Percentiles rank a stretch among this genome's conserved stretches.
Conservation (phyloP, 345 rosid genomes). For the Geranium brycei region DNA sequence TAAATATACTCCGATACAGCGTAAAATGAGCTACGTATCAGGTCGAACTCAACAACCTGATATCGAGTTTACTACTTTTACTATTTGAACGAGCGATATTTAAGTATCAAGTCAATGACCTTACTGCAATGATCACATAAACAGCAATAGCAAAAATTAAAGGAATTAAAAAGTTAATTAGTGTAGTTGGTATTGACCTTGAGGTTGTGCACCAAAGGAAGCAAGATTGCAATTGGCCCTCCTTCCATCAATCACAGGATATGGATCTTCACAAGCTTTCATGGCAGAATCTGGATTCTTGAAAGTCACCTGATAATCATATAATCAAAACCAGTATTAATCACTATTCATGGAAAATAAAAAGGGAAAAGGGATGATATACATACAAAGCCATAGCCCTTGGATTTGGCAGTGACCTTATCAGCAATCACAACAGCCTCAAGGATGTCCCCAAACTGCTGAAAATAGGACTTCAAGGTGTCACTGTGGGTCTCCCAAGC, state of each 20-base stretch:
- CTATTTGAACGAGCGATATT: no score
- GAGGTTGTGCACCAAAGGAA: constrained; percentile 12
- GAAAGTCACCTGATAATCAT: constrained; percentile 16
- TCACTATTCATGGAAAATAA: neutral
- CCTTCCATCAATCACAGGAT: constrained; percentile 30
- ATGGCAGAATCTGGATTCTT: constrained; percentile 21
- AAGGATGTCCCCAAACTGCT: constrained; percentile 30
- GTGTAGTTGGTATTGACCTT: no score
- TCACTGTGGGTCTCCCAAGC: constrained; percentile 34
- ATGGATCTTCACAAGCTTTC: constrained; percentile 31
- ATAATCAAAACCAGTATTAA: constrained; percentile 1
- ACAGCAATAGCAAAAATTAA: no score
- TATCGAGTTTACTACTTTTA: no score
- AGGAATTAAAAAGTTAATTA: no score
- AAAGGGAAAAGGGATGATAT: neutral
- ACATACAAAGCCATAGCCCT: constrained; percentile 33
- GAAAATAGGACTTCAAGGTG: constrained; percentile 21
- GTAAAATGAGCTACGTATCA: no score
- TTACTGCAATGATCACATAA: no score
- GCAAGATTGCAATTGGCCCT: constrained; percentile 32
- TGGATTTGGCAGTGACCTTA: constrained; percentile 30
- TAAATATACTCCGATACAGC: no score
- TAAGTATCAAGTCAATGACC: no score
- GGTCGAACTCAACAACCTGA: no score
- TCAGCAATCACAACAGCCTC: constrained; percentile 34